phyloP scores from a whole-genome alignment of 164 flowering plant genomes.

The Tetrastigma voinierianum region DNA sequence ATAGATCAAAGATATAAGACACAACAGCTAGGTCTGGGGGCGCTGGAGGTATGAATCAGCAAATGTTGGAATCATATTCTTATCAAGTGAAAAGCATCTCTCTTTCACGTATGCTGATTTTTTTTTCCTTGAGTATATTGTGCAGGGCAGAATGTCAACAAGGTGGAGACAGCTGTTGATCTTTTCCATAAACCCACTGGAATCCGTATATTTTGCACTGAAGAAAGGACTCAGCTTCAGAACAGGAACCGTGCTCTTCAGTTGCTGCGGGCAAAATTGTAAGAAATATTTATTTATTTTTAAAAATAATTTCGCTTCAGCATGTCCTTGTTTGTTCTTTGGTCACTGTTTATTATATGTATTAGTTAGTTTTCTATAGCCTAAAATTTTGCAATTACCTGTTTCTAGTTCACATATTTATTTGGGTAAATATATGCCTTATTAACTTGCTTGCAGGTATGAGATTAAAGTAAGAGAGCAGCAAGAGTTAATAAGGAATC shows the following conservation, averaged over 20 bases:
- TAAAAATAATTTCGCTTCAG: neutral
- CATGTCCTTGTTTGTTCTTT: no score
- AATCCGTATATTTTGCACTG: slow-evolving; percentile 96
- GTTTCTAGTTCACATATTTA: neutral
- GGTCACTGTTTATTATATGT: no score
- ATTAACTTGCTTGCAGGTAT: slow-evolving; percentile 51
- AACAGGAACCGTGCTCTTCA: slow-evolving; percentile 86
- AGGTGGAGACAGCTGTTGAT: slow-evolving; percentile 98
- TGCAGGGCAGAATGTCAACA: slow-evolving; percentile 99
- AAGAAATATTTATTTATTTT: slow-evolving; percentile 22
- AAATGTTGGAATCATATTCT: neutral
- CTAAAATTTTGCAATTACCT: neutral
- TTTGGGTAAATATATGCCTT: neutral
- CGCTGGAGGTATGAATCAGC: slow-evolving; percentile 80
- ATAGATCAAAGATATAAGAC: slow-evolving; percentile 97
- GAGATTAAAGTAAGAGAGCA: slow-evolving; percentile 93
- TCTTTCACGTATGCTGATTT: neutral
- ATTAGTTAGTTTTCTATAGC: no score
- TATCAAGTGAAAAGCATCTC: neutral
- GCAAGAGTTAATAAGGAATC: slow-evolving; percentile 69
- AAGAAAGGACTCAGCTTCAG: slow-evolving; percentile 87
- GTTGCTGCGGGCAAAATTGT: slow-evolving; percentile 92
- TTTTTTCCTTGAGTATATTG: slow-evolving; percentile 9
- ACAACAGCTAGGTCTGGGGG: slow-evolving; percentile 97
- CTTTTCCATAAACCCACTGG: slow-evolving; percentile 96